Evolutionary conservation across 2,329 filamentous ascomycete species (phyloP).

Genomic region (Alternaria metachromatica): DNA sequence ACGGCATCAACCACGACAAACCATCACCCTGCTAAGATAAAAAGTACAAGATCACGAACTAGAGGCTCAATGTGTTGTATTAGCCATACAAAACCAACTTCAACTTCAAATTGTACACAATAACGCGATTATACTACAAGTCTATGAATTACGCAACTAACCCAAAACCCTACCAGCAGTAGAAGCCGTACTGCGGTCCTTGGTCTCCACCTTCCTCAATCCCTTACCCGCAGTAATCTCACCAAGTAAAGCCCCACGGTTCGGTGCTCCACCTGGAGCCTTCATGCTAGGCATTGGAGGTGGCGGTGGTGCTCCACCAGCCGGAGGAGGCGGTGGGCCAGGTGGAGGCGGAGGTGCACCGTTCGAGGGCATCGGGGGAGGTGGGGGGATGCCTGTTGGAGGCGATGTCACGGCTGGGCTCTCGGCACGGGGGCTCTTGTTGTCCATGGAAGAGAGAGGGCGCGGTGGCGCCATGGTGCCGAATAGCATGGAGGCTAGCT

Average conservation of each 20-base stretch:
- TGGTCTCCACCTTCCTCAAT: conserved; percentile 87
- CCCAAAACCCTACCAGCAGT: conserved; percentile 75
- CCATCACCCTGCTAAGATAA: not conserved
- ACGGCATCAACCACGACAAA: too few species aligned
- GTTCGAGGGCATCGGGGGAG: conserved; percentile 57
- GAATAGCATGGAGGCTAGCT: conserved; percentile 92
- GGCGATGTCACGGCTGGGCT: conserved; percentile 51
- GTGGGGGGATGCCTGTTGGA: conserved; percentile 56
- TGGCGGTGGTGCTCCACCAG: conserved; percentile 42
- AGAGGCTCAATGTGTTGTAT: not conserved
- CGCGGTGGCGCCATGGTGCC: conserved; percentile 95
- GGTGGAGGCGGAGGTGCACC: conserved; percentile 56
- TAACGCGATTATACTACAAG: conserved; percentile 5
- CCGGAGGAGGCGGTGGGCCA: conserved; percentile 56
- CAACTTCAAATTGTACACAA: not conserved
- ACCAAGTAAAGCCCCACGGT: conserved; percentile 70
- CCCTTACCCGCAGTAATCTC: conserved; percentile 82
- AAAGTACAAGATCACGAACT: not conserved
- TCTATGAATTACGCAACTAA: not conserved
- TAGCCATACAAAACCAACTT: not conserved
- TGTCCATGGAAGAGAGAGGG: conserved; percentile 81
- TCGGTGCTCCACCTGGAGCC: conserved; percentile 34
- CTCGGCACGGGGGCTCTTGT: conserved; percentile 61
- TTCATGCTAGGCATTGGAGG: conserved; percentile 54
- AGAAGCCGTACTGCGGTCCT: conserved; percentile 77